Evolutionary conservation across 768 basidiomycete species (phyloP).

Genomic region (Naganishia onofrii): DNA sequence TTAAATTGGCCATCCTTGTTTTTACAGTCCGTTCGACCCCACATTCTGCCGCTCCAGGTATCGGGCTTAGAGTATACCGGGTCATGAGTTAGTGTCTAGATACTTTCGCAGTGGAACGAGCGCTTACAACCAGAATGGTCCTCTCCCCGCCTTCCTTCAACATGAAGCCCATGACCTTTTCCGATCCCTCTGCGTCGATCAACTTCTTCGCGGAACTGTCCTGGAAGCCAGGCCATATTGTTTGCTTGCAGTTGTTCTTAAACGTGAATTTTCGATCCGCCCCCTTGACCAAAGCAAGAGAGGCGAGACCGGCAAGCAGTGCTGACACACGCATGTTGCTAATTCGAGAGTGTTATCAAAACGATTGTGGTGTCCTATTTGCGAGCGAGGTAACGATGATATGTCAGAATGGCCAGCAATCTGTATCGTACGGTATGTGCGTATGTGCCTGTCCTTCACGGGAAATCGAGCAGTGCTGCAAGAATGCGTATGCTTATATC

Average conservation of each 20-base stretch:
- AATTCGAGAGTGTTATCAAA: not conserved
- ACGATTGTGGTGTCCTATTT: not conserved
- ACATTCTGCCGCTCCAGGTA: not conserved
- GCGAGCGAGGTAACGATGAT: not conserved
- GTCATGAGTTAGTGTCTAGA: too few species aligned
- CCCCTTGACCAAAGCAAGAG: not conserved
- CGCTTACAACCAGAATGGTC: not conserved
- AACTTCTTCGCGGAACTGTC: not conserved
- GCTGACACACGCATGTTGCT: not conserved
- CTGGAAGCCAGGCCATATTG: constrained; percentile 10
- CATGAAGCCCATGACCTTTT: not conserved
- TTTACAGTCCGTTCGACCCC: not conserved
- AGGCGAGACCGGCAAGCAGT: not conserved
- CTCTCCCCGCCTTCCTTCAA: not conserved
- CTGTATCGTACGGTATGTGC: not conserved
- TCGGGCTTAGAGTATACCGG: too few species aligned
- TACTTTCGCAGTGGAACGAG: too few species aligned
- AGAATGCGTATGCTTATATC: not conserved
- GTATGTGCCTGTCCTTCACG: not conserved
- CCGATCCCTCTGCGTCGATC: not conserved
- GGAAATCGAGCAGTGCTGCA: not conserved
- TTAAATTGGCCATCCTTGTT: not conserved
- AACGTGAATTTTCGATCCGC: not conserved
- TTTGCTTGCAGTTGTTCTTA: not conserved
- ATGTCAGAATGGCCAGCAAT: constrained; percentile 1